Evolutionary conservation across 768 basidiomycete genomes (phyloP), one percentile per base, ranked within the genome.

Genomic region (Phylloporus arenicola): DNA sequence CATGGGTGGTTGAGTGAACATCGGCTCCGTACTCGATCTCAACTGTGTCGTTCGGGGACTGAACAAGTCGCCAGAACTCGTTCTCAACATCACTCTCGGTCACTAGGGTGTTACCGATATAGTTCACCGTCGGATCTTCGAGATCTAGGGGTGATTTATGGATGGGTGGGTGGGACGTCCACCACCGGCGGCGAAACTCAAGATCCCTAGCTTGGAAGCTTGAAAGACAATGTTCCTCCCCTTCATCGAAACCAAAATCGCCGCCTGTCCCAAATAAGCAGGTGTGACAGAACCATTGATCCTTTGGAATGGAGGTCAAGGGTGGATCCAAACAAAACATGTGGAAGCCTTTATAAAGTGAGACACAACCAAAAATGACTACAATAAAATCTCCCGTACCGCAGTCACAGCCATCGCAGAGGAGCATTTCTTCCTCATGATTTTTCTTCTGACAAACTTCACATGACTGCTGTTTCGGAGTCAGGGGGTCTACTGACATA

Each of bases 21-120:
- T 99, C 96, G 2, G 96, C 96, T n/a, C 96, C 96, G 64, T 99
- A 99, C 69, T 99, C 96, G 30, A 98, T 86, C 67, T 99, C 96
- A 16, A 99, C 93, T 0, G 91, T 94, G 64, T 98, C 94, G 38
- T 78, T 74, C 49, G 82, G 79, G 16, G 87, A 88, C 68, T 96
- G 88, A 10, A 97, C 93, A 45, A 99, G 78, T 30, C 93, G 79
- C 96, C 96, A 99, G 61, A 98, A 99, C 68, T 99, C 95, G 43
- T 78, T 75, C 74, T 99, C 96, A 10, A 97, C 82, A 57, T 97
- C 93, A 56, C 82, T 79, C 68, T 99, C 96, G 12, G 86, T 82
- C n/a, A 96, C 83, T 3, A 72, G 65, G 33, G 81, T 72, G 54
- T 80, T 77, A 17, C 81, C 82, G 56, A 83, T 74, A 51, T 69